Evolutionary conservation across 148 eudicot species (phyloP), one percentile per base, ranked within the genome.

Genomic region (Chenopodium suecicum): DNA sequence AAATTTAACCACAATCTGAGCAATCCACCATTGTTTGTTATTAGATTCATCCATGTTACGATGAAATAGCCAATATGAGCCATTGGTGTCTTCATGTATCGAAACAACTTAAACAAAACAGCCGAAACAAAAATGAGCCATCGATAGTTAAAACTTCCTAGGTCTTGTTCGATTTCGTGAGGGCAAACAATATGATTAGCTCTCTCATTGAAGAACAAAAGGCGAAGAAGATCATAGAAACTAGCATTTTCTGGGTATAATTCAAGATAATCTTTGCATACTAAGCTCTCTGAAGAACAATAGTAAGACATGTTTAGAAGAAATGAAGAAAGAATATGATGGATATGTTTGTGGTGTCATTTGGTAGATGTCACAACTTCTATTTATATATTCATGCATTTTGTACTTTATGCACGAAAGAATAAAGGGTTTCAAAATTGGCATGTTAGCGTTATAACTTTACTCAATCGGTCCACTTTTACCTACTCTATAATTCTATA

Each of bases 51-150:
- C 87, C 84, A 84, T 2, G 34, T 32, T 23, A 78, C 88, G 1
- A 83, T 5, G 4, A 17, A 62, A 32, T 76, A 74, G 19, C 93
- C 93, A 1, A 82, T 14, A 3, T 19, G 13, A 4, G 84, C 74
- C 86, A 87, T 4, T 7, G 89, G 88, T 12, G 65, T 83, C 63
- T 77, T 80, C 3, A 82, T 25, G 4, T 13, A 48, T 19, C 64
- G 69, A 1, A 90, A 70, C 7, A 80, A 37, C 76, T 89, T 89
- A 29, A 82, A 84, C 52, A 74, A 11, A 12, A 79, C 22, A 54
- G 86, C 62, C 0, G 92, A 88, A 9, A 87, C 27, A 23, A 85
- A 82, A 8, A 90, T 82, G 20, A 88, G 63, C 88, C 88, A 82
- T 81, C 88, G 72, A 11, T 81, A 85, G 27, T 86, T 70, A 52